Evolutionary conservation across 2,329 filamentous ascomycete species (phyloP), one percentile per base, ranked within the genome.

Genomic region (Byssochlamys sp.): DNA sequence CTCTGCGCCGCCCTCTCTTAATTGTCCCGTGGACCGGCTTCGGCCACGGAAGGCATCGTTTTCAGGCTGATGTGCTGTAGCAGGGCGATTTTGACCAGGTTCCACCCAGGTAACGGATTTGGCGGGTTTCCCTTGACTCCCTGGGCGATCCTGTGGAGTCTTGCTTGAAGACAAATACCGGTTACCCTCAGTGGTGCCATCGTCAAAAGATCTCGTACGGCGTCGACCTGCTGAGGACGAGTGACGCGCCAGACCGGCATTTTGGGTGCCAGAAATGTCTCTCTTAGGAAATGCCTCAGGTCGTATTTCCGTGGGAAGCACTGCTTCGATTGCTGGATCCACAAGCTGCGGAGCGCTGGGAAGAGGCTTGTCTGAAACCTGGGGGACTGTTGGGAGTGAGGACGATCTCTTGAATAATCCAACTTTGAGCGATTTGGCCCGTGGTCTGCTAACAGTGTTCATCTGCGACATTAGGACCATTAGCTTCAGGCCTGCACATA

Each of bases 341-440:
- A 53, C 2, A 53, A 59, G 26, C 6, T 51, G 52, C 33, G 69
- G 71, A 57, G 68, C 69, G 35, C 57, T 60, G 10, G 70, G 69
- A 7, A 73, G 61, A 26, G 69, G 69, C 56, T 73, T 72, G 29
- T 70, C 65, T 29, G 60, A 59, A 31, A 12, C 54, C 24, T 25
- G 57, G 39, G 5, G 54, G 51, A 11, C 49, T 56, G 26, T 54
- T 35, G 6, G 48, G 4, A 25, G 57, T 4, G 59, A 55, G 4
- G 62, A 57, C 24, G 54, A 25, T 4, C 57, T 67, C 7, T 65
- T 58, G 54, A 69, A 69, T 1, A 71, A 54, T 19, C 62, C 60
- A 39, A 64, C 61, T 58, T 58, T 66, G 48, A 67, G 54, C 10
- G 66, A 70, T 52, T 57, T 66, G 19, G 50, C 52, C 54, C 63